phyloP scores from a whole-genome alignment of 1,284 basidiomycete genomes.

The Anthracocystis walkeri region DNA sequence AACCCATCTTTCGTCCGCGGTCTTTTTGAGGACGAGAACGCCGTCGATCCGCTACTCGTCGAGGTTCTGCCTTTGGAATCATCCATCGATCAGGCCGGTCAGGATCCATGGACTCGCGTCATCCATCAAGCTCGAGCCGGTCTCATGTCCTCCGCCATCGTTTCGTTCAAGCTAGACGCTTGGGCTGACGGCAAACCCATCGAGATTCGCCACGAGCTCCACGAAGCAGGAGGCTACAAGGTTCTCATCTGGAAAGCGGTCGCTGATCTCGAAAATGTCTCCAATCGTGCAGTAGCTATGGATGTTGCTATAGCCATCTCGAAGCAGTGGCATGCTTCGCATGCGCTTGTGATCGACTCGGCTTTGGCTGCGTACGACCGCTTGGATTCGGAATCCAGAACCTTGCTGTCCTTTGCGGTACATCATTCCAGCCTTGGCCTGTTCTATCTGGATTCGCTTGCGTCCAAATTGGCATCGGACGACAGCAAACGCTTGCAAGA shows the following conservation, averaged over 20 bases:
- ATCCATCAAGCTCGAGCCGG: conserved; percentile 5
- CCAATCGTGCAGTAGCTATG: not conserved
- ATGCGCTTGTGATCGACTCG: conserved; percentile 5
- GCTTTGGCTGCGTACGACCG: conserved; percentile 9
- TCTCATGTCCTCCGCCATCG: conserved; percentile 9
- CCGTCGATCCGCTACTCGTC: not conserved
- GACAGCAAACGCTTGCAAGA: conserved; percentile 1
- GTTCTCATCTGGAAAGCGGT: conserved; percentile 10
- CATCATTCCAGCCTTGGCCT: conserved; percentile 15
- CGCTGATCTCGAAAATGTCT: conserved; percentile 2
- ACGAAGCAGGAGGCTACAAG: conserved; percentile 14
- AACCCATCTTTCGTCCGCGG: conserved; percentile 5
- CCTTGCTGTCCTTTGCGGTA: conserved; percentile 12
- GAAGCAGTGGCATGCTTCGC: conserved; percentile 11
- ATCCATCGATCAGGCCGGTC: not conserved
- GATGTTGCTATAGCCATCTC: conserved; percentile 9
- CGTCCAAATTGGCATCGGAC: not conserved
- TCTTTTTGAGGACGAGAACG: not conserved
- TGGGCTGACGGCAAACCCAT: conserved; percentile 7
- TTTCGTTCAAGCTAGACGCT: conserved; percentile 13
- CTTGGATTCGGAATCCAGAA: conserved; percentile 5
- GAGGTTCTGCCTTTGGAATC: not conserved
- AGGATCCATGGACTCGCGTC: conserved; percentile 8
- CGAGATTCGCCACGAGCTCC: conserved; percentile 8
- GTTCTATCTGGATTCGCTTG: conserved; percentile 8